Evolutionary conservation across 164 flowering plant species (phyloP).

Genomic region (Annona squamosa): DNA sequence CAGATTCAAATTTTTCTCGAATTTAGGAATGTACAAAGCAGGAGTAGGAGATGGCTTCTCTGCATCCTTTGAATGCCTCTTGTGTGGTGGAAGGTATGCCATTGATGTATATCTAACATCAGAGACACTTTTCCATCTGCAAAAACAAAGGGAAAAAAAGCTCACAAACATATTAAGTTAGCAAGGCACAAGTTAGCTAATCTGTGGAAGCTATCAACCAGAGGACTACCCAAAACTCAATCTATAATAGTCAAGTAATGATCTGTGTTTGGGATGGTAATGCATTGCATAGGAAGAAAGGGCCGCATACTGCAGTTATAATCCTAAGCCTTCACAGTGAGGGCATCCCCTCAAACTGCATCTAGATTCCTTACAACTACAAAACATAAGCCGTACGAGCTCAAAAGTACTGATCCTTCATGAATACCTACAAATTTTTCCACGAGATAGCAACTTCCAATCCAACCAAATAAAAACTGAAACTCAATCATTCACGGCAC

Average conservation of each 20-base stretch:
- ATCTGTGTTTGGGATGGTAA: neutral
- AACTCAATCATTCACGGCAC: neutral
- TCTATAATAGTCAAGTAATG: neutral
- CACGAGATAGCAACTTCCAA: neutral
- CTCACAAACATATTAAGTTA: neutral
- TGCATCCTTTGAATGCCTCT: conserved; percentile 23
- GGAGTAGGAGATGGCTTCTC: conserved; percentile 16
- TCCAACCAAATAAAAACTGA: neutral
- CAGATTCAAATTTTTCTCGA: conserved; percentile 15
- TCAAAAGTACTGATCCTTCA: no score
- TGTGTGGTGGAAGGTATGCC: conserved; percentile 63
- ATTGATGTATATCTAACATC: conserved; percentile 11
- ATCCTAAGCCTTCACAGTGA: neutral
- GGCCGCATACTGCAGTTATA: neutral
- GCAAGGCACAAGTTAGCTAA: neutral
- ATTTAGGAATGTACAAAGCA: neutral
- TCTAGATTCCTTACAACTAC: neutral
- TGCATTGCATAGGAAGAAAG: neutral
- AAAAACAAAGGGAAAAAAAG: neutral
- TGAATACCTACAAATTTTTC: no score
- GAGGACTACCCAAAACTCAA: neutral
- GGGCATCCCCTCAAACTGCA: neutral
- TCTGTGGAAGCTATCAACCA: neutral
- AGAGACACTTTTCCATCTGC: neutral
- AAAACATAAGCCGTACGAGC: neutral